Conservation (phyloP, 192 early-diverging fungal genomes). For the Oehlia diaphana region DNA sequence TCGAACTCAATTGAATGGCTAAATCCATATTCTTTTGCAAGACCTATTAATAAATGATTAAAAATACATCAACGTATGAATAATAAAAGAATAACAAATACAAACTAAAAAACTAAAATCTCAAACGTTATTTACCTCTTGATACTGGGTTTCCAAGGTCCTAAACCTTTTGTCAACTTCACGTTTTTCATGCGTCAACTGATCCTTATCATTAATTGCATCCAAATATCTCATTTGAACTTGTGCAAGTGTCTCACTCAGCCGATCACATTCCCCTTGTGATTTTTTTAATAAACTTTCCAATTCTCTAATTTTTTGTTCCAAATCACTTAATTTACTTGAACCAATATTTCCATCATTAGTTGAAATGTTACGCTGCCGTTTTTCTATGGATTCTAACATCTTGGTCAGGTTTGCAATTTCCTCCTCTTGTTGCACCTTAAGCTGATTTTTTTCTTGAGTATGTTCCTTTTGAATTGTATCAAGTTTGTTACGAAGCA, state of each 20-base stretch:
- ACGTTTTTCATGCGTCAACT: neutral
- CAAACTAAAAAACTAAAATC: neutral
- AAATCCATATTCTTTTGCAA: neutral
- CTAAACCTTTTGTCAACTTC: conserved; percentile 1
- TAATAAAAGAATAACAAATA: neutral
- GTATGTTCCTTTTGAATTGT: neutral
- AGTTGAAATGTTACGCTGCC: neutral
- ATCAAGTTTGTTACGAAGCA: neutral
- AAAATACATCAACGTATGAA: neutral
- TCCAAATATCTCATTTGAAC: conserved; percentile 7
- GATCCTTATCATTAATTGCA: conserved; percentile 21
- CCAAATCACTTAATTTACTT: neutral
- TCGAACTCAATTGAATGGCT: neutral
- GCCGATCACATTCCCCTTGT: neutral
- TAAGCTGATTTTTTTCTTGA: conserved; percentile 6
- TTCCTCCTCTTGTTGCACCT: neutral
- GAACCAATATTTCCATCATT: neutral
- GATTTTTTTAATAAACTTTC: neutral
- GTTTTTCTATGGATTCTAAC: neutral
- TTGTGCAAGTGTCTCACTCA: conserved; percentile 6
- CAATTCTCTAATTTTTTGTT: neutral
- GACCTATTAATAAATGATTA: neutral
- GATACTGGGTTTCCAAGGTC: neutral
- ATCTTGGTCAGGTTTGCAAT: neutral
- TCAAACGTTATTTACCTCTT: neutral